These are phyloP conservation scores for Starmerella roubikii DNA, from an alignment of 805 yeast species.

Conservation along the genomic window DNA sequence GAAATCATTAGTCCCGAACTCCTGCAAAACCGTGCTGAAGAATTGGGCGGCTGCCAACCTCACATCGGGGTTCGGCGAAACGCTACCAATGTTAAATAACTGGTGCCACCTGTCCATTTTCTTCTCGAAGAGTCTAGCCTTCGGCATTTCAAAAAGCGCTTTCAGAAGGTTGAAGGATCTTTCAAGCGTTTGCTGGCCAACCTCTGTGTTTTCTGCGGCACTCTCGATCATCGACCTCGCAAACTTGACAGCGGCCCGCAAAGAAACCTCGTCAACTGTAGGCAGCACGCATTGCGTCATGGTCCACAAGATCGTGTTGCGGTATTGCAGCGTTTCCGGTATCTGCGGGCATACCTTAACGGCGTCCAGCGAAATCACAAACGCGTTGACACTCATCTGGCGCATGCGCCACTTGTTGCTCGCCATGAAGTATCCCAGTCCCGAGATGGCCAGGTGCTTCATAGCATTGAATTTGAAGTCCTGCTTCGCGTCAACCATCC, in stretches of 20 bases:
- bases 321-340: conserved; percentile 9
- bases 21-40: conserved; percentile 17
- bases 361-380: conserved; percentile 15
- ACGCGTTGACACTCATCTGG: conserved; percentile 17
- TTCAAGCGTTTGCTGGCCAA: conserved; percentile 21
- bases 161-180: conserved; percentile 22
- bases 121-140: conserved; percentile 4
- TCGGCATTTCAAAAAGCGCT: conserved; percentile 14
- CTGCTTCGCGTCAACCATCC: conserved; percentile 16
- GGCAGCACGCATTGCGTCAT: conserved; percentile 11
- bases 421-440: conserved; percentile 14
- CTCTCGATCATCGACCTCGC: conserved; percentile 20
- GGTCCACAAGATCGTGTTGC: conserved; percentile 17
- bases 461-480: conserved; percentile 15
- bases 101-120: conserved; percentile 21
- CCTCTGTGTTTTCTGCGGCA: conserved; percentile 21
- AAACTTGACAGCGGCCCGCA: conserved; percentile 25
- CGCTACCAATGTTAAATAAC: conserved; percentile 21
- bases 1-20: conserved; percentile 1
- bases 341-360: conserved; percentile 10
- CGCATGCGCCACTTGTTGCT: conserved; percentile 10
- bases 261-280: conserved; percentile 24
- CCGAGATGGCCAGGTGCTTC: conserved; percentile 19
- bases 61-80: conserved; percentile 17
- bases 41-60: conserved; percentile 24